These are phyloP conservation scores for Tetraselmis chui DNA, from an alignment of 139 green algal genomes.

Conservation along the genomic window DNA sequence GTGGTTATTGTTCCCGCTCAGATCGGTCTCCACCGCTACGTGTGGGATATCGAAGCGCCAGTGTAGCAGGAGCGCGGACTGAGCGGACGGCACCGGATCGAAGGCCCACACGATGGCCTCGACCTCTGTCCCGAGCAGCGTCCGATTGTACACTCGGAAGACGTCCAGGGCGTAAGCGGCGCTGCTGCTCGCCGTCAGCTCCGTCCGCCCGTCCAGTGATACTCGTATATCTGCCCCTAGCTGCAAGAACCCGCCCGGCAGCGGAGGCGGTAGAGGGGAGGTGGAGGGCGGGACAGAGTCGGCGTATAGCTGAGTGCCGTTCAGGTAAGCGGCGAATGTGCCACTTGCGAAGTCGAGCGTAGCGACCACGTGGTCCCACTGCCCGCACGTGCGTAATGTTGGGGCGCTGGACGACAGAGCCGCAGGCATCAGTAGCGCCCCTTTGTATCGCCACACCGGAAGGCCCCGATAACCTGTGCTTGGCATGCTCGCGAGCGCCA, in stretches of 20 bases:
- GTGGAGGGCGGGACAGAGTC: background rate
- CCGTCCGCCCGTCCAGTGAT: background rate
- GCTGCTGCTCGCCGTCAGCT: background rate
- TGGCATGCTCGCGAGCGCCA: too few species aligned
- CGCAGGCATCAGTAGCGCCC: too few species aligned
- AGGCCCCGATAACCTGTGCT: too few species aligned
- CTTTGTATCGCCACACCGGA: too few species aligned
- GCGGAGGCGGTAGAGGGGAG: background rate
- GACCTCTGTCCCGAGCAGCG: background rate
- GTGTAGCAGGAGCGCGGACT: background rate
- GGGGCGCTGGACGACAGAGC: too few species aligned
- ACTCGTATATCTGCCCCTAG: background rate
- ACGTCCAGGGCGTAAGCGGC: background rate
- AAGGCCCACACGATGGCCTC: background rate
- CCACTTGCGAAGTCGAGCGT: background rate
- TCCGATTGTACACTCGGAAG: background rate
- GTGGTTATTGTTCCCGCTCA: background rate
- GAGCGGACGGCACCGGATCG: background rate
- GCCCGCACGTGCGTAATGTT: background rate
- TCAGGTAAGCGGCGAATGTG: background rate
- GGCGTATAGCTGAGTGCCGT: background rate
- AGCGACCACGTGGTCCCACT: background rate
- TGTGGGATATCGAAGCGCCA: background rate
- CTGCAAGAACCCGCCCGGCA: background rate
- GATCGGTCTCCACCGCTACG: background rate